phyloP scores from a whole-genome alignment of 129 eudicot genomes.

The Dittrichia graveolens region DNA sequence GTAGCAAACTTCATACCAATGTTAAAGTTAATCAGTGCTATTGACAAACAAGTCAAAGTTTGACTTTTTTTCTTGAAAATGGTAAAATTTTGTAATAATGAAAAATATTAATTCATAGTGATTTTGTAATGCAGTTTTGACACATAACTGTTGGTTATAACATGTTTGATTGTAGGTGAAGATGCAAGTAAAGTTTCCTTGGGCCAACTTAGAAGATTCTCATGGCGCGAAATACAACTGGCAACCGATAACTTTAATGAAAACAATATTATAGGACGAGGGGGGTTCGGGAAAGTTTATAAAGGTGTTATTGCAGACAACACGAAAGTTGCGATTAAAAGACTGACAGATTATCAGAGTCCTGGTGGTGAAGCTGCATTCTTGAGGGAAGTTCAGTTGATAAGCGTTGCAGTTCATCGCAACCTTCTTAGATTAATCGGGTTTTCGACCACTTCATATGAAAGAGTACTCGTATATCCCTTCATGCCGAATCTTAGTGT shows the following conservation, averaged over 20 bases:
- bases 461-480: conserved; percentile 87
- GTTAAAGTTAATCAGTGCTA: neutral
- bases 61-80: too few relatives aligned
- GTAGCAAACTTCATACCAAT: neutral
- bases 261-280: conserved; percentile 79
- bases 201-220: conserved; percentile 86
- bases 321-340: conserved; percentile 79
- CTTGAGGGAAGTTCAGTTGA: conserved; percentile 79
- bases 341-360: conserved; percentile 72
- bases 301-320: conserved; percentile 70
- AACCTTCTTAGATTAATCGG: conserved; percentile 80
- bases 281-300: conserved; percentile 92
- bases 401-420: conserved; percentile 95
- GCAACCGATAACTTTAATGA: conserved; percentile 87
- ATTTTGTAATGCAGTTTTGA: too few relatives aligned
- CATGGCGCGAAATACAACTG: conserved; percentile 85
- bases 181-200: conserved; percentile 65
- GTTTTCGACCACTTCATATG: conserved; percentile 72
- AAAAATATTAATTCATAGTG: too few relatives aligned
- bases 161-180: conserved; percentile 53
- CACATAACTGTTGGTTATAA: too few relatives aligned
- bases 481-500: conserved; percentile 86
- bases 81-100: too few relatives aligned
- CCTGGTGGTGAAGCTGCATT: conserved; percentile 97
- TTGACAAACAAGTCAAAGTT: too few relatives aligned